Evolutionary conservation across 768 basidiomycete genomes (phyloP).

Genomic region (Gloeopeniophorella convolvens): DNA sequence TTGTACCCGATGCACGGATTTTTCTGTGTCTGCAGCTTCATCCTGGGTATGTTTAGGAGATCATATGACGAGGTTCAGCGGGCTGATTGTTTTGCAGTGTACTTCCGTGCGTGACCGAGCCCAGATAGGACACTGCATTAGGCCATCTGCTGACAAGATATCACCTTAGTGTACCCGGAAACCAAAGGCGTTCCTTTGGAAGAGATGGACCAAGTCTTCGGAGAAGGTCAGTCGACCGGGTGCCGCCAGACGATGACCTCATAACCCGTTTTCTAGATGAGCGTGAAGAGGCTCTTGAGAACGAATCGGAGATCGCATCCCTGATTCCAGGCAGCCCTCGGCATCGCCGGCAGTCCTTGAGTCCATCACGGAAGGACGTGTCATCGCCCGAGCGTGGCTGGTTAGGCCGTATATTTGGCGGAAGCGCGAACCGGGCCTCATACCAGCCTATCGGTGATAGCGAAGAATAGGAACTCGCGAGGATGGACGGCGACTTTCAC

Average conservation of each 20-base stretch:
- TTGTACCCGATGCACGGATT: constrained; percentile 95
- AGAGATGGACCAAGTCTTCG: constrained; percentile 88
- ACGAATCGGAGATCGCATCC: constrained; percentile 58
- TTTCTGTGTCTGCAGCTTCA: constrained; percentile 82
- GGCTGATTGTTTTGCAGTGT: constrained; percentile 41
- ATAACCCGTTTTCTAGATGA: constrained; percentile 27
- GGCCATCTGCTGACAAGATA: not conserved
- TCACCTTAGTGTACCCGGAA: constrained; percentile 66
- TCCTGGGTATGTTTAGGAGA: constrained; percentile 48
- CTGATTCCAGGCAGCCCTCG: constrained; percentile 38
- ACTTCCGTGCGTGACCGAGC: constrained; percentile 47
- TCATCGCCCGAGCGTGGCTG: constrained; percentile 33
- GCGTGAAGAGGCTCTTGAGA: constrained; percentile 56
- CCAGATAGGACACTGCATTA: not conserved
- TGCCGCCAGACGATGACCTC: not conserved
- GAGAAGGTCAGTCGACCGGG: constrained; percentile 54
- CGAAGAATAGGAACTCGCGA: constrained; percentile 54
- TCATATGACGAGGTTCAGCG: constrained; percentile 10
- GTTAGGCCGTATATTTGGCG: constrained; percentile 45
- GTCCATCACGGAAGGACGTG: constrained; percentile 24
- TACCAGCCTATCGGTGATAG: constrained; percentile 44
- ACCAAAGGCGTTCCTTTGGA: constrained; percentile 83
- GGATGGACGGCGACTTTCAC: constrained; percentile 36
- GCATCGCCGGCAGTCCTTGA: constrained; percentile 33
- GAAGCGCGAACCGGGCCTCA: constrained; percentile 31